Evolutionary conservation across 2,329 filamentous ascomycete genomes (phyloP), one percentile per base, ranked within the genome.

Genomic region (Diplodia intermedia): DNA sequence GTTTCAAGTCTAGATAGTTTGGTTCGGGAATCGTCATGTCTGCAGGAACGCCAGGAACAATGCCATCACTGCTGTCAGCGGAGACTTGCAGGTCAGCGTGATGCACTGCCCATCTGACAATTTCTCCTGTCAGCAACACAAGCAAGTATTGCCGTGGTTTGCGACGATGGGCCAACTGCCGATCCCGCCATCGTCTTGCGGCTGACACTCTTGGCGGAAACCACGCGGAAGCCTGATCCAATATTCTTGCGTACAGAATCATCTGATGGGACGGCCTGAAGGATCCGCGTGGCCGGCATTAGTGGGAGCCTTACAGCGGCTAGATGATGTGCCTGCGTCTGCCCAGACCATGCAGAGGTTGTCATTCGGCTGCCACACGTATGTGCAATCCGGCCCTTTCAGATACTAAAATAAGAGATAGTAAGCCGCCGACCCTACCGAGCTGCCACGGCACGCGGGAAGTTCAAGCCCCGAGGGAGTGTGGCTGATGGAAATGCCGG

Each of bases 241-340:
- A 65, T 65, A 47, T 47, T 65, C 62, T 54, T 55, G 50, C 62
- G 47, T 43, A 65, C 62, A 11, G 33, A 26, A 65, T 65, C 62
- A 65, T 33, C 50, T 65, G 50, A 65, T 55, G 50, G 33, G 26
- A 43, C 4, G 15, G 29, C 47, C 47, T 36, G 23, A 52, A 63
- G 47, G 43, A 63, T 63, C 31, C 14, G 29, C 4, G 47, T 23
- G 31, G 56, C 15, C 56, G 12, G 4, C 36, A 29, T 26, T 2
- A 26, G 18, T 15, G 47, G 60, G n/a, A 63, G 47, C 29, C 40
- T 62, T 31, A 14, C 43, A 43, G 40, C 43, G 57, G 26, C 57
- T 52, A 52, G 29, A 38, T 18, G n/a, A 31, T 63, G 60, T 63
- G 60, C 47, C 60, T 63, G 60, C 47, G 20, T 63, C 43, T 50